Conservation (phyloP, 2,329 filamentous ascomycete genomes). For the Dactylellina sp. region DNA sequence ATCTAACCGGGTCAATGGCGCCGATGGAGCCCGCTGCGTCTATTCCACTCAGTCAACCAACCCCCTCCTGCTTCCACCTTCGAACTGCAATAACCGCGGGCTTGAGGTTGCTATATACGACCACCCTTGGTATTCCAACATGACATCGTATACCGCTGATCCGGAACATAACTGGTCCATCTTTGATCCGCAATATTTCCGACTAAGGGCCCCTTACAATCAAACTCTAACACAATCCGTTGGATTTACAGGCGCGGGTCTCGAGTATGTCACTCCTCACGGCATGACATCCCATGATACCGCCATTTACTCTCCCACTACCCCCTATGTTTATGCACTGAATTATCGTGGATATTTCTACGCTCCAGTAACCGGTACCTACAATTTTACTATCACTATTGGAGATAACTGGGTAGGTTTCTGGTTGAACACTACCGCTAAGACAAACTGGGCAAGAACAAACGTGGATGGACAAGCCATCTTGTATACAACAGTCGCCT, state of each 20-base stretch:
- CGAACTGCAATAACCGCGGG: background rate
- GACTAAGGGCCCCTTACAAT: background rate
- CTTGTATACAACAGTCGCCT: background rate
- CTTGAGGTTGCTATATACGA: conserved; percentile 23
- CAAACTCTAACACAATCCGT: background rate
- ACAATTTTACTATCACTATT: conserved; percentile 8
- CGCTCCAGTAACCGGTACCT: conserved; percentile 6
- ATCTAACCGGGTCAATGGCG: background rate
- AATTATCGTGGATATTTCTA: conserved; percentile 16
- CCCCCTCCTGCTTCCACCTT: background rate
- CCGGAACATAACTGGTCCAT: background rate
- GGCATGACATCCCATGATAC: conserved; percentile 1
- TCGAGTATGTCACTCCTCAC: background rate
- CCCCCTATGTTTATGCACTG: background rate
- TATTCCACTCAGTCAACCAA: background rate
- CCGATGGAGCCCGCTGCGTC: background rate
- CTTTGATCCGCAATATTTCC: conserved; percentile 8
- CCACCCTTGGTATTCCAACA: conserved; percentile 1
- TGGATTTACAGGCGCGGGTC: background rate
- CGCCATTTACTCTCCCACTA: no score
- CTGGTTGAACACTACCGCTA: conserved; percentile 2
- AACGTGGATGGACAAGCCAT: conserved; percentile 6
- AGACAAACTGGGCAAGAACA: background rate
- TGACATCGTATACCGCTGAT: conserved; percentile 3
- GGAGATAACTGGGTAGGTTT: conserved; percentile 24